Base-by-base conservation (phyloP, 2,329 filamentous ascomycete species). In the Sporothrix schenckii region DNA sequence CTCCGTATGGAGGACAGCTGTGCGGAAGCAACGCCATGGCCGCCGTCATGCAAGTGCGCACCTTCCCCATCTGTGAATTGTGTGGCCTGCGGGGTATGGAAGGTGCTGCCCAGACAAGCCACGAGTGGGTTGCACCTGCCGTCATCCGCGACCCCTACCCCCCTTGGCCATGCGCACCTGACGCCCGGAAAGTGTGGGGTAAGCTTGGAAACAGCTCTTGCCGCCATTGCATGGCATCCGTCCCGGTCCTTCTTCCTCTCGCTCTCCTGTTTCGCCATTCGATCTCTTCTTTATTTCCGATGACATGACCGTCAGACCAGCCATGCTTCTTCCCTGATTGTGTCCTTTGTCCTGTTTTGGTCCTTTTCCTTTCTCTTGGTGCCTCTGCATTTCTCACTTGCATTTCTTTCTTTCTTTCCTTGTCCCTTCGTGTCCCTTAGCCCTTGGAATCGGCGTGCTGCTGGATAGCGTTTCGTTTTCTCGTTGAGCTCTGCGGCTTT, bases 101-200 rank as follows among this genome's bases (percentile, higher is more conserved):
- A 6, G 58, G 4, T 54, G 63, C 49, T 53, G 63, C 49, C 53
- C 58, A 39, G 39, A 50, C 24, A 27, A 50, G 34, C 56, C 60
- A 44, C 69, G 67, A 67, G 69, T 66, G 69, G 47, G 44, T 41
- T 66, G 65, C 69, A 53, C 69, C 69, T 70, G 69, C 69, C 69
- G 61, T 61, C 53, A 70, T 70, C 61, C 61, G 60, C 50, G 50
- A 41, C 63, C 63, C 30, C 11, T 34, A 27, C 30, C 54, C 54
- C 58, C 58, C 39, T 54, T 53, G 61, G 60, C 63, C 54, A 67
- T 27, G 54, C 54, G 63, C 65, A 63, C 30, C 69, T 63, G 66
- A 66, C 63, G 61, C 61, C 44, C 61, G 30, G n/a, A 70, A 70
- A 63, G 65, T 70, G 69, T 70, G 69, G 69, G 69, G 69, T 63